Conservation (phyloP, 2,329 filamentous ascomycete species). For the Aphanocladium album region DNA sequence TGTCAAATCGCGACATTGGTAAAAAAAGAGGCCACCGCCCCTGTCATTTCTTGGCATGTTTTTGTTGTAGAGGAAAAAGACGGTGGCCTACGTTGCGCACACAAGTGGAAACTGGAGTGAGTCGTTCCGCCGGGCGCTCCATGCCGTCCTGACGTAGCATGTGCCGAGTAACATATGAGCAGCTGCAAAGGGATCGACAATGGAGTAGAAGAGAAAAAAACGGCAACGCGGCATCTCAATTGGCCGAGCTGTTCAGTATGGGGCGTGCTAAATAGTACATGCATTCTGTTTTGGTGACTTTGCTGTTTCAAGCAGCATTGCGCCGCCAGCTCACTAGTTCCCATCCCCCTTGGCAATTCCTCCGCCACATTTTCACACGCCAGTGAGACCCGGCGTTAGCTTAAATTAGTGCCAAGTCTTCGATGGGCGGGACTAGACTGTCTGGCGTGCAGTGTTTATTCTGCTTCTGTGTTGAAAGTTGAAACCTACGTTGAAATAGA, state of each 20-base stretch:
- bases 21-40: too few species aligned
- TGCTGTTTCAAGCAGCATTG: background rate
- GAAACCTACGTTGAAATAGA: background rate
- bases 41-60: too few species aligned
- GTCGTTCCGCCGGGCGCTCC: background rate
- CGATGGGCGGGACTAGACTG: background rate
- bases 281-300: background rate
- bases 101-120: background rate
- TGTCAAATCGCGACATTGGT: background rate
- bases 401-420: conserved; percentile 7
- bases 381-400: background rate
- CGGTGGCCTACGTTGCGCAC: too few species aligned
- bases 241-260: background rate
- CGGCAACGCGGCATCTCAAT: conserved; percentile 8
- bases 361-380: background rate
- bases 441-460: background rate
- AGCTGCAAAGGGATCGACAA: background rate
- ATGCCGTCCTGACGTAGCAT: background rate
- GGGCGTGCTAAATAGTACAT: background rate
- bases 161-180: background rate
- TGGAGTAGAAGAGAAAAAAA: background rate
- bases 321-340: background rate
- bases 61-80: too few species aligned
- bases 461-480: background rate
- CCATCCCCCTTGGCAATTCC: background rate